These are phyloP conservation scores for Penicillium fuscoglaucum DNA, from an alignment of 2,329 filamentous ascomycete genomes.

Conservation along the genomic window DNA sequence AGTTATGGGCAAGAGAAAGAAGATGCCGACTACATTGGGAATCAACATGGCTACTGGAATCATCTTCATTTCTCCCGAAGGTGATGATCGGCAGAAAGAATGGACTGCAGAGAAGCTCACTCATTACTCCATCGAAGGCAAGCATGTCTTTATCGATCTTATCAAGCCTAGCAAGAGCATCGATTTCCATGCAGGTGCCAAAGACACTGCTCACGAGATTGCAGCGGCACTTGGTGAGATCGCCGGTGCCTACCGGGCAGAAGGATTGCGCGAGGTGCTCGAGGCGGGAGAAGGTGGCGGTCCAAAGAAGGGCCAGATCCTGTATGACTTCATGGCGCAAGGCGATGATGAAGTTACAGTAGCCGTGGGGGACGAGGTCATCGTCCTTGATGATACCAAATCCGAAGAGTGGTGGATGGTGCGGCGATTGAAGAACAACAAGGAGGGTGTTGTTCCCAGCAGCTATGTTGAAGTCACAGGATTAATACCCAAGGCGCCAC, in stretches of 20 bases:
- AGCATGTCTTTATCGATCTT: slow-evolving; percentile 94
- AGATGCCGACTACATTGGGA: slow-evolving; percentile 96
- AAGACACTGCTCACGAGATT: slow-evolving; percentile 95
- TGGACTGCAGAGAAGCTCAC: slow-evolving; percentile 94
- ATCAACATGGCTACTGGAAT: slow-evolving; percentile 85
- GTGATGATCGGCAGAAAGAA: slow-evolving; percentile 82
- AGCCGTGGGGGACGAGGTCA: slow-evolving; percentile 81
- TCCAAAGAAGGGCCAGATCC: slow-evolving; percentile 78
- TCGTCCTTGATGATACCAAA: slow-evolving; percentile 83
- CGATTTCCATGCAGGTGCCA: slow-evolving; percentile 95
- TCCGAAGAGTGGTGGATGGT: slow-evolving; percentile 99
- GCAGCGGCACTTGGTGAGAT: slow-evolving; percentile 84
- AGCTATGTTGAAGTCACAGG: slow-evolving; percentile 92
- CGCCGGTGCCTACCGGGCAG: slow-evolving; percentile 79
- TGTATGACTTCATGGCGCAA: slow-evolving; percentile 97
- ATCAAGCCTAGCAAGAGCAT: slow-evolving; percentile 90
- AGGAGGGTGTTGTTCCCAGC: slow-evolving; percentile 93
- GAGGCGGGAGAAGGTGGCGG: slow-evolving; percentile 70
- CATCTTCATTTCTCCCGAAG: slow-evolving; percentile 85
- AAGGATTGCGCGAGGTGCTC: slow-evolving; percentile 78
- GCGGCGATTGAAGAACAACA: slow-evolving; percentile 82
- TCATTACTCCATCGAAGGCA: slow-evolving; percentile 97
- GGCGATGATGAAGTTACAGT: slow-evolving; percentile 96
- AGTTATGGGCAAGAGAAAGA: slow-evolving; percentile 95
- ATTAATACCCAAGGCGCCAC: slow-evolving; percentile 53